Evolutionary conservation across 805 yeast species (phyloP).

Genomic region (Cyberlindnera veronae): DNA sequence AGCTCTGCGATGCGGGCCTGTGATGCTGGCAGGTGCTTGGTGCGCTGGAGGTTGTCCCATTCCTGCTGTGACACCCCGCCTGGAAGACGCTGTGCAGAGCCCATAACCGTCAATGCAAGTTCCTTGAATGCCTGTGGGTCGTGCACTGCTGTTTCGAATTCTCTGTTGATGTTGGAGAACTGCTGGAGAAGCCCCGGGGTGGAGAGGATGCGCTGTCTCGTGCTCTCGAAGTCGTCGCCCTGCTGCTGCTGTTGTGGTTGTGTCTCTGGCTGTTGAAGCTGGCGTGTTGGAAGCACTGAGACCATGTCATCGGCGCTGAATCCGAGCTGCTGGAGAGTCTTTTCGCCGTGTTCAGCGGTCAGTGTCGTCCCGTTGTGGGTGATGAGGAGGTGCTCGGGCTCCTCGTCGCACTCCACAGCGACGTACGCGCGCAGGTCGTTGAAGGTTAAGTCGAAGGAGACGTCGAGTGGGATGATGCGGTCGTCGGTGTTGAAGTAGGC

Average conservation of each 20-base stretch:
- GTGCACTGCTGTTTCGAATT: conserved; percentile 41
- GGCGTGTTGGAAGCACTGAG: conserved; percentile 6
- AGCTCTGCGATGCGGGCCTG: conserved; percentile 64
- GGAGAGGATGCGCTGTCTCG: conserved; percentile 45
- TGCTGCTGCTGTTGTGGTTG: neutral
- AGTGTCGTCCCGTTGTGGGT: conserved; percentile 44
- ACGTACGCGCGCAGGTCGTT: conserved; percentile 70
- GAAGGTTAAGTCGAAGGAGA: conserved; percentile 59
- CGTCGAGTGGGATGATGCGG: conserved; percentile 43
- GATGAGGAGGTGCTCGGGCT: conserved; percentile 43
- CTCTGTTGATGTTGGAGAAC: conserved; percentile 41
- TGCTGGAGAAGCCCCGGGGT: conserved; percentile 40
- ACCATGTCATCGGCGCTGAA: conserved; percentile 58
- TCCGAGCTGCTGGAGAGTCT: conserved; percentile 44
- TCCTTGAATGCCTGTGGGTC: conserved; percentile 43
- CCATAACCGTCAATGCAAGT: neutral
- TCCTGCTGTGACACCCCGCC: conserved; percentile 33
- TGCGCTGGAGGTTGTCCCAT: conserved; percentile 47
- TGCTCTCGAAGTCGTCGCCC: conserved; percentile 37
- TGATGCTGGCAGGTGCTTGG: conserved; percentile 70
- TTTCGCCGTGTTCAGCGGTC: conserved; percentile 20
- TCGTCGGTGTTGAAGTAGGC: conserved; percentile 20
- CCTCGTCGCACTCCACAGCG: conserved; percentile 34
- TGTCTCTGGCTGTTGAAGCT: neutral
- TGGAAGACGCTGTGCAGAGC: neutral